Conservation (phyloP, 2,329 filamentous ascomycete species). For the Pseudocercospora vitis region DNA sequence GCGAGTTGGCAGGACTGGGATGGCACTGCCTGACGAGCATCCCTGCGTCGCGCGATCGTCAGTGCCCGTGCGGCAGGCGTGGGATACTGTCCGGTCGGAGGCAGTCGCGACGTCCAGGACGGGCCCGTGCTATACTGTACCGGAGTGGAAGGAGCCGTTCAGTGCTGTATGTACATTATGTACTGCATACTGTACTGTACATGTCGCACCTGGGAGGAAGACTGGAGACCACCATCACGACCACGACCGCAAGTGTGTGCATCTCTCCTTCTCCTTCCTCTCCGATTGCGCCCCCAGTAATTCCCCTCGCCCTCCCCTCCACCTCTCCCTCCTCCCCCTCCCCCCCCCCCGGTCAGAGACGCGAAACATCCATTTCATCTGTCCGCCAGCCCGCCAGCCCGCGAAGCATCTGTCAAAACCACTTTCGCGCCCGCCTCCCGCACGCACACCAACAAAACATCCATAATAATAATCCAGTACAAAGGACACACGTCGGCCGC, state of each 20-base stretch:
- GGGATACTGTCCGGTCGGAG: too few species aligned
- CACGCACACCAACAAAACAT: too few species aligned
- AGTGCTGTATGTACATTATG: too few species aligned
- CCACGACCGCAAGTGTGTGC: neutral
- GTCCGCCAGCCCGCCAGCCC: too few species aligned
- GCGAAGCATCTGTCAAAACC: neutral
- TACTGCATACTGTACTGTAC: too few species aligned
- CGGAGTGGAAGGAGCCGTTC: too few species aligned
- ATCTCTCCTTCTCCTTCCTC: neutral
- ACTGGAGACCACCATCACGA: neutral
- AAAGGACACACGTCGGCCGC: constrained; percentile 3
- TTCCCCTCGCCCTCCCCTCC: too few species aligned
- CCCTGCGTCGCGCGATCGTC: constrained; percentile 18
- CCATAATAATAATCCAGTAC: too few species aligned
- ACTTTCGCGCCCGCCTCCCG: constrained; percentile 7
- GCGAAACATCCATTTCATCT: constrained; percentile 3
- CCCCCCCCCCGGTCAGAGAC: neutral
- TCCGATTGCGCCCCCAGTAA: neutral
- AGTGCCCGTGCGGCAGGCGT: constrained; percentile 11
- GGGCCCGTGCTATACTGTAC: too few species aligned
- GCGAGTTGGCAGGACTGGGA: constrained; percentile 5
- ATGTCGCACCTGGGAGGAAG: too few species aligned
- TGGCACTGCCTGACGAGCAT: constrained; percentile 13
- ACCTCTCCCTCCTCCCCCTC: too few species aligned
- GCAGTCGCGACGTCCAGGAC: too few species aligned